Percentiles rank a stretch among this genome's conserved stretches.
Conservation (phyloP, 2,329 filamentous ascomycete species). For the Diaporthe sp. region DNA sequence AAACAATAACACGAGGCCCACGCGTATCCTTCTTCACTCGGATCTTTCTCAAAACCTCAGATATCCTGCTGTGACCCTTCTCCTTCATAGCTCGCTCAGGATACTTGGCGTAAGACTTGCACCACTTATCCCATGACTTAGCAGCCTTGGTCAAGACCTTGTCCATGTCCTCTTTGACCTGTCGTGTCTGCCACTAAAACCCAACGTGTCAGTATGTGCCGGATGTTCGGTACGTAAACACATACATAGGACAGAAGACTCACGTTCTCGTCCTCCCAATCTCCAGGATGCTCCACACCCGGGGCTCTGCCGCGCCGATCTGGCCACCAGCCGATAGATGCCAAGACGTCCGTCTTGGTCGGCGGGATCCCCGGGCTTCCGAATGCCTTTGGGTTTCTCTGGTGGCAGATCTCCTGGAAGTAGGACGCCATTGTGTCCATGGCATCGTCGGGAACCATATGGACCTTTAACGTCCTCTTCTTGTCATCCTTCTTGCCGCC, state of each 20-base stretch:
- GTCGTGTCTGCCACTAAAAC: slow-evolving; percentile 27
- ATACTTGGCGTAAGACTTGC: slow-evolving; percentile 14
- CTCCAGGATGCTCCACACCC: background rate
- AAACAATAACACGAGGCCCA: background rate
- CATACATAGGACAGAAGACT: background rate
- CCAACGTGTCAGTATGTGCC: background rate
- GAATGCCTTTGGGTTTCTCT: slow-evolving; percentile 21
- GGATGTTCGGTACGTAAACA: background rate
- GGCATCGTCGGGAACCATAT: slow-evolving; percentile 15
- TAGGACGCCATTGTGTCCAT: slow-evolving; percentile 28
- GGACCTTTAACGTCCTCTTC: slow-evolving; percentile 9
- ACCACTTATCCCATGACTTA: slow-evolving; percentile 25
- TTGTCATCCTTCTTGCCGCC: background rate
- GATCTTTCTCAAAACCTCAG: slow-evolving; percentile 3
- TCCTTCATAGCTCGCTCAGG: slow-evolving; percentile 22
- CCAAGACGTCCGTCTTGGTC: slow-evolving; percentile 26
- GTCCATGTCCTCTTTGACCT: slow-evolving; percentile 29
- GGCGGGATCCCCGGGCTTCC: slow-evolving; percentile 13
- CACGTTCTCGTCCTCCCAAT: slow-evolving; percentile 29
- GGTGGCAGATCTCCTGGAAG: slow-evolving; percentile 29
- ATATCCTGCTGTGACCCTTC: slow-evolving; percentile 22
- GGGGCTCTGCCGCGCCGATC: slow-evolving; percentile 13
- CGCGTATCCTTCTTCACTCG: slow-evolving; percentile 12
- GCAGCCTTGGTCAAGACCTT: slow-evolving; percentile 26
- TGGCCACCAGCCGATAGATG: slow-evolving; percentile 22